phyloP scores from a whole-genome alignment of 345 rosid genomes.

The Xanthoceras sorbifolium region DNA sequence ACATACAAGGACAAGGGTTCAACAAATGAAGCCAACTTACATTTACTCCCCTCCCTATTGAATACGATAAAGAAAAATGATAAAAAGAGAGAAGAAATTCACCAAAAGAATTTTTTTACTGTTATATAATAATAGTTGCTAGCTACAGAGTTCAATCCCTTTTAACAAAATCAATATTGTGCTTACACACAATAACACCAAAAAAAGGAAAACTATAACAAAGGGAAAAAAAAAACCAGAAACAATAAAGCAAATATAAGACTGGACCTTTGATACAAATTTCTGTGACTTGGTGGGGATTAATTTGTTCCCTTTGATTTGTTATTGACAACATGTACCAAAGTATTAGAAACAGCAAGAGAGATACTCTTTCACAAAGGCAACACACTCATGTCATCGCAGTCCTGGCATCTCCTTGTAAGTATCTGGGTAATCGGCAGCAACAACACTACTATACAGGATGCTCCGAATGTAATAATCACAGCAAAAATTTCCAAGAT shows the following conservation, averaged over 20 bases:
- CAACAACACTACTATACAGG: slow-evolving; percentile 52
- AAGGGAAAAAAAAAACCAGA: background rate
- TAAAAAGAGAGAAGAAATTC: background rate
- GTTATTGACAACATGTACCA: slow-evolving; percentile 45
- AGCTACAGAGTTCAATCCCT: slow-evolving; percentile 21
- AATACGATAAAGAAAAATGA: too few relatives aligned
- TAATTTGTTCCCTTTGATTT: slow-evolving; percentile 22
- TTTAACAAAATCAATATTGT: slow-evolving; percentile 28
- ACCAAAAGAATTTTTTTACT: background rate
- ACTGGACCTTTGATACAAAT: slow-evolving; percentile 35
- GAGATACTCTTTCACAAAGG: slow-evolving; percentile 27
- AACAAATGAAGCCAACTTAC: background rate
- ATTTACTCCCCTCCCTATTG: background rate
- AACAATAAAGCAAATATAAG: slow-evolving; percentile 11
- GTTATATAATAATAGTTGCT: slow-evolving; percentile 10
- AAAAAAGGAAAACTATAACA: slow-evolving; percentile 23
- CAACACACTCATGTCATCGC: slow-evolving; percentile 39
- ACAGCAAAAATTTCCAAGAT: slow-evolving; percentile 33
- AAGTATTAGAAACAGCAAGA: slow-evolving; percentile 25
- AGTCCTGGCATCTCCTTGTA: slow-evolving; percentile 30
- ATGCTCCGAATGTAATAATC: slow-evolving; percentile 45
- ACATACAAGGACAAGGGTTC: background rate
- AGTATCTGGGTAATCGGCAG: slow-evolving; percentile 30
- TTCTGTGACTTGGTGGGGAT: slow-evolving; percentile 37
- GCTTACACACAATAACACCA: slow-evolving; percentile 33